Conservation (phyloP, 495 filamentous ascomycete species). For the Neurospora sp. region DNA sequence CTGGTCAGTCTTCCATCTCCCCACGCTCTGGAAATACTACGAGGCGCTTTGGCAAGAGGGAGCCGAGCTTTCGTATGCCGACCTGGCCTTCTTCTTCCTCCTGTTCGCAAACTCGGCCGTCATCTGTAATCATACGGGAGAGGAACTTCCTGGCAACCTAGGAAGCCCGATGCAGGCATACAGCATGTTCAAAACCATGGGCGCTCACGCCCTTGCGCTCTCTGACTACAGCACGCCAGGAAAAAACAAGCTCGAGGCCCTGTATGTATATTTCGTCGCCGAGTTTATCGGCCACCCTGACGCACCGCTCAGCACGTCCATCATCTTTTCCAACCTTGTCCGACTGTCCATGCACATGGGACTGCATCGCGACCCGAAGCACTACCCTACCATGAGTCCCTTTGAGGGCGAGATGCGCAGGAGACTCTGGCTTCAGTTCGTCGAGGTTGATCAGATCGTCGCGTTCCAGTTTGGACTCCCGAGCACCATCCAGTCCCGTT, state of each 20-base stretch:
- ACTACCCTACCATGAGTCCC: slow-evolving; percentile 25
- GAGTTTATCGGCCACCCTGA: slow-evolving; percentile 26
- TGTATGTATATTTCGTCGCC: slow-evolving; percentile 26
- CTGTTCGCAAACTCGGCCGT: slow-evolving; percentile 18
- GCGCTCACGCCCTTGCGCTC: slow-evolving; percentile 27
- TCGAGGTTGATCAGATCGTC: slow-evolving; percentile 18
- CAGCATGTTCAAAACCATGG: slow-evolving; percentile 15
- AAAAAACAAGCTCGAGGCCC: slow-evolving; percentile 30
- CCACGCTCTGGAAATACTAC: slow-evolving; percentile 33
- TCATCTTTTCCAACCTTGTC: slow-evolving; percentile 28
- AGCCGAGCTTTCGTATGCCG: slow-evolving; percentile 9
- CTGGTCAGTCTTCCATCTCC: slow-evolving; percentile 33
- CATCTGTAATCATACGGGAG: slow-evolving; percentile 12
- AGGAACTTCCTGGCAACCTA: slow-evolving; percentile 15
- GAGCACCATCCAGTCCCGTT: slow-evolving; percentile 12
- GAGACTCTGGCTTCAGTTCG: slow-evolving; percentile 24
- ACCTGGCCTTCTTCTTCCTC: slow-evolving; percentile 22
- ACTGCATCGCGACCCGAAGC: slow-evolving; percentile 28
- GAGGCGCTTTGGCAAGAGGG: slow-evolving; percentile 21
- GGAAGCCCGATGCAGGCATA: slow-evolving; percentile 3
- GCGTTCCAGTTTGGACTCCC: slow-evolving; percentile 24
- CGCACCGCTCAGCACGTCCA: slow-evolving; percentile 27
- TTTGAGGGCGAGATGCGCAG: slow-evolving; percentile 30
- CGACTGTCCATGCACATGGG: slow-evolving; percentile 33
- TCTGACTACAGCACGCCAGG: slow-evolving; percentile 34